These are phyloP conservation scores for Venturia effusa DNA, from an alignment of 2,329 filamentous ascomycete species.

Conservation along the genomic window DNA sequence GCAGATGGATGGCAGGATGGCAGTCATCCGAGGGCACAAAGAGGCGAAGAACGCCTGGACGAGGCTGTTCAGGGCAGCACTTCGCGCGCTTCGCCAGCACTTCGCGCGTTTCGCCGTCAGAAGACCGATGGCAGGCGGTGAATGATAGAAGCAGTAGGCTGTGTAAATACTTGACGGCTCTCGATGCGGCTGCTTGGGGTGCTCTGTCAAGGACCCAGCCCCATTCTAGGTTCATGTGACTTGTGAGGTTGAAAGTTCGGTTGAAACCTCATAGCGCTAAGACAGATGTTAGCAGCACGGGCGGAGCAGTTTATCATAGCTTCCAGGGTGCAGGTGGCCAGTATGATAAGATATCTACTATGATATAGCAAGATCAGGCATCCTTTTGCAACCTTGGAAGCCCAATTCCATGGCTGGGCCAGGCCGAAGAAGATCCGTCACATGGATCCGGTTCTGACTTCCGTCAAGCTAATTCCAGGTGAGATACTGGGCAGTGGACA, in stretches of 20 bases:
- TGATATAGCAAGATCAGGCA: no score
- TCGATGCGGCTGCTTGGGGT: background rate
- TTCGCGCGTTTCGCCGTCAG: background rate
- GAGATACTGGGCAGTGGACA: no score
- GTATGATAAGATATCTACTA: no score
- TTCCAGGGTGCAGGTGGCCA: background rate
- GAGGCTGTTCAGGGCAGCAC: background rate
- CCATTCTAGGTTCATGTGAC: no score
- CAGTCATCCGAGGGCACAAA: background rate
- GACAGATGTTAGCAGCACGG: background rate
- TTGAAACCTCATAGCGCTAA: no score
- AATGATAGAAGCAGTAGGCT: background rate
- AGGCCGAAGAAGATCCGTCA: background rate
- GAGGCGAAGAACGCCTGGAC: background rate
- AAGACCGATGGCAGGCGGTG: background rate
- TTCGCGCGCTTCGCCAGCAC: conserved; percentile 2
- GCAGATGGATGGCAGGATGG: background rate
- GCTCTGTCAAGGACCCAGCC: background rate
- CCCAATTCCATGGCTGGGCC: background rate
- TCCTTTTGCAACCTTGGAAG: background rate
- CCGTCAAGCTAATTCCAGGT: no score
- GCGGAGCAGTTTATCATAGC: background rate
- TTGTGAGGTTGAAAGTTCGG: background rate
- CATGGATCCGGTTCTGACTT: no score
- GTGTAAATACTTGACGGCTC: background rate